A percentile compares a stretch with the other conserved stretches of the same genome.
Conservation (phyloP, 2,329 filamentous ascomycete species). For the Scortechinia acanthostroma region DNA sequence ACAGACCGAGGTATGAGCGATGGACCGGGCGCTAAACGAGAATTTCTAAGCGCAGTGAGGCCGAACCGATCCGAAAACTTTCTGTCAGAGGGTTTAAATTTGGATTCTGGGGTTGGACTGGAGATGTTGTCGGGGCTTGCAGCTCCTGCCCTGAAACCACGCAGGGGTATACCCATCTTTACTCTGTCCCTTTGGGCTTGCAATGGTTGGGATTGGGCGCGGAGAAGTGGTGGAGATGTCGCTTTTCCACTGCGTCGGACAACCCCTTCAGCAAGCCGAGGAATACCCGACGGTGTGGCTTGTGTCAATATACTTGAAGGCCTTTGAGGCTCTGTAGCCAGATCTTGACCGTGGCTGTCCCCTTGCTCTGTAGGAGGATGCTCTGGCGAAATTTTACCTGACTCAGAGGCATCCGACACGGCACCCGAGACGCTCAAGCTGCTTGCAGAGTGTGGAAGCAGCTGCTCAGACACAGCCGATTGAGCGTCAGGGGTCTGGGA, state of each 20-base stretch:
- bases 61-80: conserved; percentile 68
- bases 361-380: too few relatives aligned
- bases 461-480: too few relatives aligned
- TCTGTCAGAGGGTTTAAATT: conserved; percentile 52
- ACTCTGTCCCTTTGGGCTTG: background rate
- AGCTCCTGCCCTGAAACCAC: background rate
- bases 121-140: background rate
- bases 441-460: too few relatives aligned
- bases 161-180: background rate
- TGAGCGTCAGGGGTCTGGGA: too few relatives aligned
- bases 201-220: background rate
- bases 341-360: too few relatives aligned
- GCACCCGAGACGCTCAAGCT: too few relatives aligned
- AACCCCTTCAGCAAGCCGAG: background rate
- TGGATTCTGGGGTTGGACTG: conserved; percentile 6
- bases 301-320: too few relatives aligned
- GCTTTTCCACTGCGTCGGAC: background rate
- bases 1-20: conserved; percentile 88
- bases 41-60: conserved; percentile 53
- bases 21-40: conserved; percentile 38
- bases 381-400: too few relatives aligned
- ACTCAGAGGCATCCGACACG: too few relatives aligned
- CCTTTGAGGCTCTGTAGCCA: too few relatives aligned
- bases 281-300: background rate
- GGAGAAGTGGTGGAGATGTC: background rate